A percentile compares a stretch with the other conserved stretches of the same genome.
Conservation (phyloP, 2,329 filamentous ascomycete genomes). For the Colletotrichum navitas region DNA sequence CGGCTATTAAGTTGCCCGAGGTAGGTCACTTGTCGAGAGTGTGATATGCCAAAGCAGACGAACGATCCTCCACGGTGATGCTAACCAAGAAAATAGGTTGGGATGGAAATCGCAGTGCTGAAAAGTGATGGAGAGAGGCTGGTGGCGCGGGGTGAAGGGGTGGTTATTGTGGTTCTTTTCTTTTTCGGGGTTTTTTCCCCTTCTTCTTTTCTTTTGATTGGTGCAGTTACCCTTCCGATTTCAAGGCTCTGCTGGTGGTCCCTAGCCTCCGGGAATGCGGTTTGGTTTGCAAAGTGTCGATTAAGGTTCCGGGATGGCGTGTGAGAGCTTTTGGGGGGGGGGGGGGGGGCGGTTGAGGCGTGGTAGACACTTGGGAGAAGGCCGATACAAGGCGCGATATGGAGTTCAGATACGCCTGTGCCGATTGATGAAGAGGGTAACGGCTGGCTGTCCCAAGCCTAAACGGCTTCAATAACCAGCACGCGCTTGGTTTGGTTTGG, state of each 20-base stretch:
- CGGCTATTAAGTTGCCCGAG: neutral
- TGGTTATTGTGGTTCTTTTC: neutral
- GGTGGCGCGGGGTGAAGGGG: slow-evolving; percentile 37
- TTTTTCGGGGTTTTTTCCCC: neutral
- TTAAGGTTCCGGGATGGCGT: slow-evolving; percentile 42
- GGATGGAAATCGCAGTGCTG: slow-evolving; percentile 19
- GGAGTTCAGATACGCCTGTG: slow-evolving; percentile 21
- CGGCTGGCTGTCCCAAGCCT: slow-evolving; percentile 28
- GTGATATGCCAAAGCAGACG: slow-evolving; percentile 3
- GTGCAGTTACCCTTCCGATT: slow-evolving; percentile 24
- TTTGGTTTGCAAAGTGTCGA: slow-evolving; percentile 35
- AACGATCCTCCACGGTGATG: slow-evolving; percentile 11
- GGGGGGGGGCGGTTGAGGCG: slow-evolving; percentile 32
- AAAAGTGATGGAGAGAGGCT: slow-evolving; percentile 30
- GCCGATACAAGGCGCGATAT: slow-evolving; percentile 29
- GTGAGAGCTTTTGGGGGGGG: no score
- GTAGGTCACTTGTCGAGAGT: neutral
- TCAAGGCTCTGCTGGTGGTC: slow-evolving; percentile 29
- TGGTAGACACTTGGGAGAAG: slow-evolving; percentile 29
- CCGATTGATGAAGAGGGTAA: slow-evolving; percentile 33
- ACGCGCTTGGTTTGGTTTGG: slow-evolving; percentile 4
- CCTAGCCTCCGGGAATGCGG: slow-evolving; percentile 34
- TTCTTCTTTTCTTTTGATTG: neutral
- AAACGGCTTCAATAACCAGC: slow-evolving; percentile 2
- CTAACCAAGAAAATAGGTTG: slow-evolving; percentile 10